phyloP scores from a whole-genome alignment of 2,329 filamentous ascomycete genomes.

The Talaromyces sp. region DNA sequence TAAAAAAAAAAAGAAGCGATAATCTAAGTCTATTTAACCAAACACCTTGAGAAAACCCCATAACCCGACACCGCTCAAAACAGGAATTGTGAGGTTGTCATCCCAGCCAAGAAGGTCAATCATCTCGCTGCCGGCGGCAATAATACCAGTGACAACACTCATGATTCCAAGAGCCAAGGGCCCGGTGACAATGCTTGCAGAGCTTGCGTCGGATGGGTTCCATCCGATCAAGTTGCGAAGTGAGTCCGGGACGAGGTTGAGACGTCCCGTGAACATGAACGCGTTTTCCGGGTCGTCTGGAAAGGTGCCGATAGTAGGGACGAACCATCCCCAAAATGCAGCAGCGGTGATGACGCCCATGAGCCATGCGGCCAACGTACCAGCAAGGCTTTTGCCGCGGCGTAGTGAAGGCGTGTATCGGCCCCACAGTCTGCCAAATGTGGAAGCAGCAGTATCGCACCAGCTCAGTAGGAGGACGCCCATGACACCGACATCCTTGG shows the following conservation, averaged over 20 bases:
- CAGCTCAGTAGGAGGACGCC: conserved; percentile 86
- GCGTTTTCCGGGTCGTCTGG: conserved; percentile 61
- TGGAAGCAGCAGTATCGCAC: conserved; percentile 96
- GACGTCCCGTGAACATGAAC: conserved; percentile 74
- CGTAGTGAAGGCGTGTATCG: conserved; percentile 81
- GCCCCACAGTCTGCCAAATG: conserved; percentile 84
- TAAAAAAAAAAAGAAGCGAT: not conserved
- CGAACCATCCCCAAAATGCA: conserved; percentile 83
- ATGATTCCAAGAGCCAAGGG: conserved; percentile 69
- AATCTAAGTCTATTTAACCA: conserved; percentile 26
- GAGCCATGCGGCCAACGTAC: conserved; percentile 74
- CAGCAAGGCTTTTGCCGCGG: conserved; percentile 84
- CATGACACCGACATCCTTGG: conserved; percentile 89
- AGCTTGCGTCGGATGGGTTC: conserved; percentile 43
- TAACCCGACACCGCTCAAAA: conserved; percentile 80
- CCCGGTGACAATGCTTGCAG: conserved; percentile 57
- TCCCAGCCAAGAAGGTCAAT: conserved; percentile 91
- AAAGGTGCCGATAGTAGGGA: conserved; percentile 61
- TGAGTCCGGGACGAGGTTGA: conserved; percentile 60
- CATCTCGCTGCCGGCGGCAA: conserved; percentile 83
- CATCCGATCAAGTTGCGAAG: conserved; percentile 58
- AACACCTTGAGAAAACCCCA: conserved; percentile 90
- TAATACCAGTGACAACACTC: conserved; percentile 80
- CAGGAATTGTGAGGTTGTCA: conserved; percentile 94
- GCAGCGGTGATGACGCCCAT: conserved; percentile 77